Evolutionary conservation across 192 early-diverging fungal species (phyloP).

Genomic region (Phycomyces nitens): DNA sequence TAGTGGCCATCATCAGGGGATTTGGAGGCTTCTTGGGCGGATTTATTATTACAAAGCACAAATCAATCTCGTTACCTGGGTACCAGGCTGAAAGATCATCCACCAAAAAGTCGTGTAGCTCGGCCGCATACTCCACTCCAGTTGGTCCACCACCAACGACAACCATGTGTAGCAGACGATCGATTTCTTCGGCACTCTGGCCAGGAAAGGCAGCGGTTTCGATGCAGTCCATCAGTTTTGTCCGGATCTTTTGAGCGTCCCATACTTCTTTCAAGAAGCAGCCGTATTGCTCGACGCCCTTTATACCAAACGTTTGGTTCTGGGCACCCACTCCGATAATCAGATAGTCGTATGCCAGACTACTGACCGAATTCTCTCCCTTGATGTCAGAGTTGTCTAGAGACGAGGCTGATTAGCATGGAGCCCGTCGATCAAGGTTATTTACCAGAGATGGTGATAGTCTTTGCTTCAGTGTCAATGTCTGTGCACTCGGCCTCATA

Average conservation of each 20-base stretch:
- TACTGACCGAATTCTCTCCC: conserved; percentile 50
- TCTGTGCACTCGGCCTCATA: conserved; percentile 87
- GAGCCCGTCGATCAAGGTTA: no score
- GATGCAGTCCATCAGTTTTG: conserved; percentile 73
- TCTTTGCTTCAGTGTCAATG: conserved; percentile 78
- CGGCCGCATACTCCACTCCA: conserved; percentile 70
- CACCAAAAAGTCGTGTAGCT: conserved; percentile 77
- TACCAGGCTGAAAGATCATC: conserved; percentile 74
- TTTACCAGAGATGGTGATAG: conserved; percentile 75
- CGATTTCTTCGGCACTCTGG: conserved; percentile 69
- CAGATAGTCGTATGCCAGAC: conserved; percentile 71
- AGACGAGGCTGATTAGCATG: no score
- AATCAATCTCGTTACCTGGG: no score
- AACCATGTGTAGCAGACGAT: conserved; percentile 75
- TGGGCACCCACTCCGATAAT: conserved; percentile 73
- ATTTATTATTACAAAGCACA: no score
- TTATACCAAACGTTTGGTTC: conserved; percentile 79
- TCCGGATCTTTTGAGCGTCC: conserved; percentile 80
- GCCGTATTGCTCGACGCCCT: conserved; percentile 68
- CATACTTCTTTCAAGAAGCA: conserved; percentile 75
- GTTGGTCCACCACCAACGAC: conserved; percentile 68
- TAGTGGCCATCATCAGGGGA: no score
- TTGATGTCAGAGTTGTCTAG: conserved; percentile 70
- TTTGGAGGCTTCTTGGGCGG: no score
- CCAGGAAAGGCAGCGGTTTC: conserved; percentile 70